phyloP scores from a whole-genome alignment of 2,329 filamentous ascomycete species.

The Fusarium pseudoanthophilum region DNA sequence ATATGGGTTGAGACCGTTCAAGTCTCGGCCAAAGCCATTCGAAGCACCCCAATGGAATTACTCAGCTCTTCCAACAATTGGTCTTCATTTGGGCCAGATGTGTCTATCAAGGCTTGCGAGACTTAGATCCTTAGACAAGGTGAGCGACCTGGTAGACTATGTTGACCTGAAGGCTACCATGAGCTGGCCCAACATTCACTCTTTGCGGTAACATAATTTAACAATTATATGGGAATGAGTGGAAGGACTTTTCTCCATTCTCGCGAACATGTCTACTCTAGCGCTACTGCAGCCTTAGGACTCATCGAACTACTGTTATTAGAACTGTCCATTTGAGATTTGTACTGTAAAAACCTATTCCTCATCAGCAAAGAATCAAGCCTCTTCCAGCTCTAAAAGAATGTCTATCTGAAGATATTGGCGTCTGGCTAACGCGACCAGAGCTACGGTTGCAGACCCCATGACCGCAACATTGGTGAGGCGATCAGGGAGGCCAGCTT shows the following conservation, averaged over 20 bases:
- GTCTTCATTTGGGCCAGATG: too few species aligned
- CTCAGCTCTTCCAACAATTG: too few species aligned
- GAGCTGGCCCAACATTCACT: neutral
- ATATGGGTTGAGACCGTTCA: too few species aligned
- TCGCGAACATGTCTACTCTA: neutral
- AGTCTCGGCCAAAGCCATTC: neutral
- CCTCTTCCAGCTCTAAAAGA: neutral
- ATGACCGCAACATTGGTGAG: neutral
- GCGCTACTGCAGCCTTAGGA: neutral
- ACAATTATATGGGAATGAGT: too few species aligned
- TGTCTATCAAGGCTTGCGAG: neutral
- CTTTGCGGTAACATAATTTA: fast-evolving
- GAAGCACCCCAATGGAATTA: neutral
- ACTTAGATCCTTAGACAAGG: neutral
- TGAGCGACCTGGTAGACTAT: too few species aligned
- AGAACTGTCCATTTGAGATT: neutral
- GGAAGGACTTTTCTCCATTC: neutral
- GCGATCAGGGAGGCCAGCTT: too few species aligned
- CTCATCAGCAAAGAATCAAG: too few species aligned
- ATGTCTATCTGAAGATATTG: fast-evolving
- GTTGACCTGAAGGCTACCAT: neutral
- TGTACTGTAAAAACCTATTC: neutral
- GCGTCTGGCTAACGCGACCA: neutral
- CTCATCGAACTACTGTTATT: neutral
- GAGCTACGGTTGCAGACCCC: neutral